Evolutionary conservation across 441 rosid genomes (phyloP), one percentile per base, ranked within the genome.

Genomic region (Euphorbia celastroides): DNA sequence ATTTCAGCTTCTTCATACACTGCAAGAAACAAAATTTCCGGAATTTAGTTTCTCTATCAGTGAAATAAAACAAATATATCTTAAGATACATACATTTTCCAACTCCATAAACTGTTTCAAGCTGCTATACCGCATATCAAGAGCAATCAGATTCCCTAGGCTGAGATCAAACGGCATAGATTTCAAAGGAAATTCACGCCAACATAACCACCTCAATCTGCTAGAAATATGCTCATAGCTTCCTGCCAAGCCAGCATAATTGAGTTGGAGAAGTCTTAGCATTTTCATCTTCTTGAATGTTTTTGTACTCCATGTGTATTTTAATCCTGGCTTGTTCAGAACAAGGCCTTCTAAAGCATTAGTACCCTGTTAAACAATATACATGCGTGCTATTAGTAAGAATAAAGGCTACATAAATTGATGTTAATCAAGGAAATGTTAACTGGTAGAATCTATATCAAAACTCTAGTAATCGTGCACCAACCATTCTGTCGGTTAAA

Each of bases 231-330:
- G 25, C 50, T 32, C 69, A 22, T 32, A 75, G 51, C 26, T 63
- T 41, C 14, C 61, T 17, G 30, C 11, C 42, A 65, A 31, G 30
- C 8, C 38, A 12, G 7, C 50, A 36, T 34, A 28, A 5, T 51
- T 54, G 16, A 75, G 66, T 25, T 42, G 66, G 5, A 62, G 74
- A 7, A 78, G 20, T 57, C 81, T 57, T 38, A 78, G 48, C 57
- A 23, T 63, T 23, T 56, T 70, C 79, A 75, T 75, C 51, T 30
- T 62, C 56, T 52, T 26, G 57, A 75, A 66, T 5, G 73, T 44
- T 11, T 70, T 52, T 8, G 62, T 17, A 3, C 22, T 54, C 32
- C 67, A 46, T 14, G 34, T 11, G 12, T 14, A 8, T 1, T 52
- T 65, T 23, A 10, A 54, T 7, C 22, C 50, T 14, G 34, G 25